These are phyloP conservation scores for Trichosporon ovoides DNA, from an alignment of 1,284 basidiomycete genomes.

Conservation along the genomic window DNA sequence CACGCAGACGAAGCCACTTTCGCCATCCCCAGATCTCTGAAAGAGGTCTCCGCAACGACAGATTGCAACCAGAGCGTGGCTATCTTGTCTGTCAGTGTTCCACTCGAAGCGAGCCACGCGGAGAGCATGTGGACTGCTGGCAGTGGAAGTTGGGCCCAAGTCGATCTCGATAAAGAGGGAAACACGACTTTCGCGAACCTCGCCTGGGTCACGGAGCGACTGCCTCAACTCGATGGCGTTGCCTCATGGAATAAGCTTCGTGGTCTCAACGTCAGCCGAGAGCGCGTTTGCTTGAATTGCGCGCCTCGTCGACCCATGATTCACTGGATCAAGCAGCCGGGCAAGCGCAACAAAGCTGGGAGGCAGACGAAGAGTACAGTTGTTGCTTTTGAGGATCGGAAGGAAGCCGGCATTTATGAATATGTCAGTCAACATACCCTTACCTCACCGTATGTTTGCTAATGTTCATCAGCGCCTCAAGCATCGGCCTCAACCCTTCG, in stretches of 20 bases:
- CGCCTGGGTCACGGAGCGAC: constrained; percentile 79
- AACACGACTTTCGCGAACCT: constrained; percentile 66
- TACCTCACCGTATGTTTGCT: too few relatives aligned
- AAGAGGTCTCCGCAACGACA: constrained; percentile 55
- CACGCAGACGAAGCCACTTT: constrained; percentile 58
- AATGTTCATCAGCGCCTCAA: constrained; percentile 81
- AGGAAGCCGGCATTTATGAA: constrained; percentile 79
- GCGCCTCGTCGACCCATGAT: constrained; percentile 71
- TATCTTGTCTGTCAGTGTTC: constrained; percentile 68
- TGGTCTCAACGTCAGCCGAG: constrained; percentile 8
- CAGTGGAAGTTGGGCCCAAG: constrained; percentile 59
- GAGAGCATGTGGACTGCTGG: constrained; percentile 71
- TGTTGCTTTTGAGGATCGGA: constrained; percentile 68
- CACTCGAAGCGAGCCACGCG: constrained; percentile 59
- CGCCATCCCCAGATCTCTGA: constrained; percentile 57
- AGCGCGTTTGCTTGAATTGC: constrained; percentile 51
- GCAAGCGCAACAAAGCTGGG: constrained; percentile 42
- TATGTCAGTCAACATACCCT: constrained; percentile 49
- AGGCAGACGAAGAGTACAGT: constrained; percentile 33
- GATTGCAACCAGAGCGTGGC: constrained; percentile 70
- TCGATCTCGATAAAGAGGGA: constrained; percentile 79
- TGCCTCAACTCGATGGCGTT: constrained; percentile 64
- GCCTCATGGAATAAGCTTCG: constrained; percentile 59
- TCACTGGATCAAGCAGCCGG: constrained; percentile 59
- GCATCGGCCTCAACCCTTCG: constrained; percentile 75